A percentile compares a stretch with the other conserved stretches of the same genome.
Evolutionary conservation across 768 basidiomycete genomes (phyloP).

Genomic region (Trametes coccinea): DNA sequence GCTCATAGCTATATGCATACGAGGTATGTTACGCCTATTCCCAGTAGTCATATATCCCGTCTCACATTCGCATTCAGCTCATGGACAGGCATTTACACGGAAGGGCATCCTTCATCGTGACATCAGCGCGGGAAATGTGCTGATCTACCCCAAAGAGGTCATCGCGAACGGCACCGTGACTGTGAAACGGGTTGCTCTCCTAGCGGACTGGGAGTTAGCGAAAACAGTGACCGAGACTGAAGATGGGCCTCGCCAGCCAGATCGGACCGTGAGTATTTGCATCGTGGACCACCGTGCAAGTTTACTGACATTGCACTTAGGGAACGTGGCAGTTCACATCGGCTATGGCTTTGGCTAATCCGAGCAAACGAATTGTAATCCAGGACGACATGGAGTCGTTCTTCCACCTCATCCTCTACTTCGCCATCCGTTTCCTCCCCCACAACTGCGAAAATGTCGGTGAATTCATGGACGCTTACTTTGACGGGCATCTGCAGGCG

Average conservation of each 20-base stretch:
- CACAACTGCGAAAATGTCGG: slow-evolving; percentile 13
- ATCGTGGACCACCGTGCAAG: neutral
- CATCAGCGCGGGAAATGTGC: slow-evolving; percentile 13
- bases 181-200: neutral
- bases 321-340: slow-evolving; percentile 18
- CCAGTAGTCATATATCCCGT: neutral
- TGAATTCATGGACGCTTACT: slow-evolving; percentile 16
- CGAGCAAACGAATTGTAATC: neutral
- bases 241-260: neutral
- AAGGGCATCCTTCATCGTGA: slow-evolving; percentile 11
- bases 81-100: neutral
- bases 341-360: neutral
- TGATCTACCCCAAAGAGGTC: neutral
- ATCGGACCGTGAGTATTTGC: slow-evolving; percentile 3
- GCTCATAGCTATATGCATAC: neutral
- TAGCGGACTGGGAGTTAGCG: slow-evolving; percentile 15
- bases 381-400: slow-evolving; percentile 15
- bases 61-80: neutral
- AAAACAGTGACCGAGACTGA: neutral
- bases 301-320: neutral
- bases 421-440: slow-evolving; percentile 16
- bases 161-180: neutral
- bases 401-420: slow-evolving; percentile 11
- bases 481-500: neutral
- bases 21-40: neutral